phyloP scores from a whole-genome alignment of 768 basidiomycete species.

The Lactarius trivialis region DNA sequence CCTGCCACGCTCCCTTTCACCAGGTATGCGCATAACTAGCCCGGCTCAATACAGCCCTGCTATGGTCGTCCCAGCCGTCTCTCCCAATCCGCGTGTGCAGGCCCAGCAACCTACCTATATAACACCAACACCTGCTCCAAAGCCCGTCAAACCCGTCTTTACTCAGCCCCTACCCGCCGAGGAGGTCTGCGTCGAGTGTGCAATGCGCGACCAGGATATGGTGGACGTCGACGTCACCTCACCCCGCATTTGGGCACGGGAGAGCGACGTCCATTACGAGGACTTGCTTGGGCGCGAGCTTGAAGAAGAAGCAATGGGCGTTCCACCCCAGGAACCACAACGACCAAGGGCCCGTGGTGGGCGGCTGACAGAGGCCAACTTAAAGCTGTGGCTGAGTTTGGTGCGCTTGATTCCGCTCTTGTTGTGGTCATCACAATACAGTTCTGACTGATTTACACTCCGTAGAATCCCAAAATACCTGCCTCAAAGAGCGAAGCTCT shows the following conservation, averaged over 20 bases:
- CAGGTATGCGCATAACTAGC: slow-evolving; percentile 11
- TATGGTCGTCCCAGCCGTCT: slow-evolving; percentile 45
- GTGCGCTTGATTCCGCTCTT: slow-evolving; percentile 37
- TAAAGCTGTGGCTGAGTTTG: slow-evolving; percentile 73
- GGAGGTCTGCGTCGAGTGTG: slow-evolving; percentile 93
- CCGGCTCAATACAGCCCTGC: slow-evolving; percentile 10
- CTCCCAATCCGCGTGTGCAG: slow-evolving; percentile 59
- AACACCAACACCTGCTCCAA: slow-evolving; percentile 45
- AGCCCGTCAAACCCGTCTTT: slow-evolving; percentile 56
- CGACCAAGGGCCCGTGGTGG: slow-evolving; percentile 62
- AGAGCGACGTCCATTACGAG: slow-evolving; percentile 75
- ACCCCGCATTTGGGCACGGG: slow-evolving; percentile 85
- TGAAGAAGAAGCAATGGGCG: slow-evolving; percentile 55
- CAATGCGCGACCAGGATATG: slow-evolving; percentile 99
- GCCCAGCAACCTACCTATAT: slow-evolving; percentile 76
- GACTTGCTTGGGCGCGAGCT: slow-evolving; percentile 69
- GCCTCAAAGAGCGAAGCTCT: slow-evolving; percentile 79
- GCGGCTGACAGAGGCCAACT: slow-evolving; percentile 66
- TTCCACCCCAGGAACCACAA: slow-evolving; percentile 45
- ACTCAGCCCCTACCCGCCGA: slow-evolving; percentile 47
- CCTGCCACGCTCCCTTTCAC: not conserved
- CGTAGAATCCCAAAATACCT: slow-evolving; percentile 86
- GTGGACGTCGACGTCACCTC: slow-evolving; percentile 87
- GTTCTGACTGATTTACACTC: not conserved
- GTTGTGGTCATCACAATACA: not conserved